Base-by-base conservation (phyloP, 305 asterid genomes). In the Andrographis paniculata region DNA sequence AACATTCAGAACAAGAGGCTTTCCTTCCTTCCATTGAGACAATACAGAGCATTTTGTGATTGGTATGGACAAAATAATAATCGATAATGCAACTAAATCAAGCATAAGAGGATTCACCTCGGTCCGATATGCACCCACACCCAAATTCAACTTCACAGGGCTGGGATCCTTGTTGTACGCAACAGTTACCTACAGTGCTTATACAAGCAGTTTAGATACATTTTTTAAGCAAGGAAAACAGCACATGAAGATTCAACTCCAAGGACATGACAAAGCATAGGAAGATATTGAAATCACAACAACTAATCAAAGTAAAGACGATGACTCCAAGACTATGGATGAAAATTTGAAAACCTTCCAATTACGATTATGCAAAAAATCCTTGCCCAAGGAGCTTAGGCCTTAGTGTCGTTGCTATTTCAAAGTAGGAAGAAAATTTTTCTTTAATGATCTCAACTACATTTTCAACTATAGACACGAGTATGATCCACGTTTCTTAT, bases 41-140 rank as follows among this genome's bases (percentile, higher is more conserved):
- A 31, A 31, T 31, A 3, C 2, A 31, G 14, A 37, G 16, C 8
- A 37, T 7, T 13, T 13, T 13, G 17, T 9, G 15, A 31, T 47
- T 24, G 14, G 15, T 16, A 18, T 15, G 7, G 12, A 48, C 8
- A 30, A 42, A 36, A 16, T n/a, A 18, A 40, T 28, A 40, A 33
- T 20, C n/a, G 45, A 40, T 35, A 21, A 40, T 19, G 35, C 17
- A 21, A 28, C 58, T 2, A 52, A 4, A 47, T 19, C 10, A n/a
- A n/a, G n/a, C n/a, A n/a, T n/a, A n/a, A 6, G 30, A 46, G 31
- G 9, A 39, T 45, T 64, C 42, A 82, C 98, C 98, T 86, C 98
- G 11, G 98, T 89, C 59, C 98, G 78, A 59, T 89, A 89, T 14
- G 98, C 98, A 36, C 98, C 98, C 51, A 89, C 98, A 20, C 98